Conservation (phyloP, 352 stramenopile species). For the Globisporangium apiculatum region DNA sequence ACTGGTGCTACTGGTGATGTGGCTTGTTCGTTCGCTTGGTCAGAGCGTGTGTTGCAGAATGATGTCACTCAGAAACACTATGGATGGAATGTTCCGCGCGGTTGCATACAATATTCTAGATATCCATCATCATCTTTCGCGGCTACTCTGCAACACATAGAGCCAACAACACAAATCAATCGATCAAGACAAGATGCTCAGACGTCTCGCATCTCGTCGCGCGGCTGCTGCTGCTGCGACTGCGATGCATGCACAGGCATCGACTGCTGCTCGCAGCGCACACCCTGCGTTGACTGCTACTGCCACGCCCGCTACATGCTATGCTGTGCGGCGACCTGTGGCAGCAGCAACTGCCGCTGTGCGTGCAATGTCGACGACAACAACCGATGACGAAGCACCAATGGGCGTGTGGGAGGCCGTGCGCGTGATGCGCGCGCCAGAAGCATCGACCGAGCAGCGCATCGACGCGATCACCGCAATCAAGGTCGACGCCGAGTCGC, state of each 20-base stretch:
- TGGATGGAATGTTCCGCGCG: not conserved
- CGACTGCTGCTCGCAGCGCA: not conserved
- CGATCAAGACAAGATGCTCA: not conserved
- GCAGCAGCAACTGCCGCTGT: not conserved
- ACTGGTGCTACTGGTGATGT: not conserved
- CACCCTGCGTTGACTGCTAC: not conserved
- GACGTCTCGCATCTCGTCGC: not conserved
- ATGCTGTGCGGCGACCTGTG: not conserved
- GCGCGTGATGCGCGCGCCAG: slow-evolving; percentile 27
- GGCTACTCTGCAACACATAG: not conserved
- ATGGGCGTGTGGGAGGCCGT: slow-evolving; percentile 19
- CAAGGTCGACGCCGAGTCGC: slow-evolving; percentile 19
- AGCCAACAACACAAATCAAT: not conserved
- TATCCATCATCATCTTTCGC: not conserved
- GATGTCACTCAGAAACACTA: not conserved
- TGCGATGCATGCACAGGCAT: not conserved
- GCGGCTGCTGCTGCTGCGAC: not conserved
- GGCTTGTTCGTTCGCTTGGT: not conserved
- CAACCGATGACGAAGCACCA: not conserved
- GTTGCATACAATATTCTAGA: not conserved
- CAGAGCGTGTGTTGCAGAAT: too few species aligned
- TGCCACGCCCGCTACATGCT: not conserved
- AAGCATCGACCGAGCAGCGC: slow-evolving; percentile 21
- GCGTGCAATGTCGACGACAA: slow-evolving; percentile 2
- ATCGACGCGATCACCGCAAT: slow-evolving; percentile 31